Base-by-base conservation (phyloP, 1,284 basidiomycete genomes). In the Tilletia setariae region DNA sequence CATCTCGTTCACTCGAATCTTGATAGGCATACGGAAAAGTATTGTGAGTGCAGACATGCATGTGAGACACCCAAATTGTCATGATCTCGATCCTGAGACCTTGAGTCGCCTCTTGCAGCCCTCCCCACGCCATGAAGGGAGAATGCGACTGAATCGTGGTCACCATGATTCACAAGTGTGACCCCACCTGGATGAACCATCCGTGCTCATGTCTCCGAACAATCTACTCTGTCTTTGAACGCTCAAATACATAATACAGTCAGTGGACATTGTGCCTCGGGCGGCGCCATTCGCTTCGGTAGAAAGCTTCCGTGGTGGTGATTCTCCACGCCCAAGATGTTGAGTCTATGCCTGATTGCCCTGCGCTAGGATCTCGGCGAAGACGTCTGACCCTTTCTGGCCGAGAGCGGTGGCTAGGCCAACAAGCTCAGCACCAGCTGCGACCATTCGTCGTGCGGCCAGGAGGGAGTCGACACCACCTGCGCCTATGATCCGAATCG, bases 91-190 rank as follows among this genome's bases (percentile, higher is more conserved):
- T n/a, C 44, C 44, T 46, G 15, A 13, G 44, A 46, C 44, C n/a
- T 46, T 49, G 47, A 49, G 25, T n/a, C n/a, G n/a, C n/a, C n/a
- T n/a, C n/a, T n/a, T n/a, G n/a, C 47, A 49, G 47, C 19, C 47
- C 47, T 23, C 13, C 13, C 9, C 8, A 19, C 47, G 19, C 47
- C 8, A 49, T 49, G 47, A 49, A 49, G 19, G 47, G 47, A 49
- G 47, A 49, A 19, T 49, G 47, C n/a, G n/a, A n/a, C n/a, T n/a
- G n/a, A n/a, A n/a, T n/a, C n/a, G n/a, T n/a, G n/a, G n/a, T n/a
- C n/a, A n/a, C n/a, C n/a, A n/a, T n/a, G n/a, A n/a, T n/a, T n/a
- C n/a, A n/a, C n/a, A n/a, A n/a, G n/a, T n/a, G n/a, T n/a, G n/a
- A n/a, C n/a, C n/a, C n/a, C n/a, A n/a, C n/a, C n/a, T n/a, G n/a